Evolutionary conservation across 805 yeast genomes (phyloP), one percentile per base, ranked within the genome.

Genomic region (Metschnikowia lunata): DNA sequence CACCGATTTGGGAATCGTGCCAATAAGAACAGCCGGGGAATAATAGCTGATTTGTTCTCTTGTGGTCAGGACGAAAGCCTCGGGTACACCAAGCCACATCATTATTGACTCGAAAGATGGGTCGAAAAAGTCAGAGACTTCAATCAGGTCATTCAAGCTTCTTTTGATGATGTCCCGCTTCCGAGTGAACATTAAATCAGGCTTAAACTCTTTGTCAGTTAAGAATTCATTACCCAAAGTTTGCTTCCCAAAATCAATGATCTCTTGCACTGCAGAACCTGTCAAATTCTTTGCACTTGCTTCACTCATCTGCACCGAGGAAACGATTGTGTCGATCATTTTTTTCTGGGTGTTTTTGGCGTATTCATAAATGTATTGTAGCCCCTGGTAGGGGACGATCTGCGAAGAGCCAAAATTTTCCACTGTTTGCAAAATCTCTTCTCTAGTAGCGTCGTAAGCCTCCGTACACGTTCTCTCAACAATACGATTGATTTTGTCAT

Each of bases 171-270:
- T 62, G 56, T 93, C 96, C 33, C 74, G 77, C 45, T 75, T 74
- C 52, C 88, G 80, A 2, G 88, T 79, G 57, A 89, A 91, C 98
- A 93, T 93, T 33, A 85, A 75, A 27, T 80, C 82, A 8, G 85
- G 75, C 46, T 83, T 76, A 61, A 88, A 88, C 8, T 73, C 74
- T 41, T 81, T 78, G 41, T 81, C 83, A 26, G 77, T 68, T 40
- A 80, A 68, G 50, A 75, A 76, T 40, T 77, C 76, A 27, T 79
- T 83, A 7, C 88, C 88, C 36, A 89, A 67, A n/a, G 78, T 75
- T 4, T 66, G 67, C 38, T 75, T 71, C 0, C 97, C 98, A 14
- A 83, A 52, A 7, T 62, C 50, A 43, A 80, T 79, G 46, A 93
- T 81, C 29, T 75, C 71, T 7, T 73, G 74, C 15, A 93, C 91